A percentile compares a stretch with the other conserved stretches of the same genome.
phyloP scores from a whole-genome alignment of 345 rosid species.

The Lepidium didymum region DNA sequence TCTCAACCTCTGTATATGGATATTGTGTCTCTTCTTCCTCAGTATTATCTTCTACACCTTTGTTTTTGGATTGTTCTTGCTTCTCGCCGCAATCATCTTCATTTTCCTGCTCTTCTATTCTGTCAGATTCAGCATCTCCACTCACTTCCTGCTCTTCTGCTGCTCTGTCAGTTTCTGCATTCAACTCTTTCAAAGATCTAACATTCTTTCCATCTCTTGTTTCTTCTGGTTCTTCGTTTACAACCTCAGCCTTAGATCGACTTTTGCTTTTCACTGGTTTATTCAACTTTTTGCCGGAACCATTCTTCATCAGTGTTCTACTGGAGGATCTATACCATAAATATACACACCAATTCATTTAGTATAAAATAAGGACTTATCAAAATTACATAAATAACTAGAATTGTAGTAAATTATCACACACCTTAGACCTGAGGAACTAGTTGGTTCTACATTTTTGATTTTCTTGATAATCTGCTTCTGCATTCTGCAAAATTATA shows the following conservation, averaged over 20 bases:
- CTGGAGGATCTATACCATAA: conserved; percentile 14
- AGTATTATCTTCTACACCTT: conserved; percentile 3
- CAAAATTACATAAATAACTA: background rate
- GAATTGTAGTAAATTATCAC: background rate
- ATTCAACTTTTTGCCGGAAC: background rate
- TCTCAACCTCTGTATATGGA: conserved; percentile 16
- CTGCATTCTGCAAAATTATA: conserved; percentile 29
- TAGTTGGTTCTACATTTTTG: conserved; percentile 9
- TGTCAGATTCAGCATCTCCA: conserved; percentile 13
- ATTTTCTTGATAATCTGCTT: conserved; percentile 21
- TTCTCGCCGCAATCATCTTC: conserved; percentile 6
- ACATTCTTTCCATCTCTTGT: conserved; percentile 20
- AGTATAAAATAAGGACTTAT: background rate
- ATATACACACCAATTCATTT: background rate
- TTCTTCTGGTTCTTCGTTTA: background rate
- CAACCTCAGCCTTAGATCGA: background rate
- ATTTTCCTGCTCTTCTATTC: conserved; percentile 3
- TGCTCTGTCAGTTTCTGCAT: conserved; percentile 20
- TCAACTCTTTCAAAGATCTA: conserved; percentile 22
- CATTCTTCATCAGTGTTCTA: conserved; percentile 8
- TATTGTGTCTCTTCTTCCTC: conserved; percentile 12
- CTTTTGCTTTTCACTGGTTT: background rate
- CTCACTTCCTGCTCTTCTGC: conserved; percentile 20
- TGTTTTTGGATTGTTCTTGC: conserved; percentile 10
- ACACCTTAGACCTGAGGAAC: conserved; percentile 19